Percentiles rank a stretch among this genome's conserved stretches.
Conservation (phyloP, 352 stramenopile species). For the Phytophthora idaei region DNA sequence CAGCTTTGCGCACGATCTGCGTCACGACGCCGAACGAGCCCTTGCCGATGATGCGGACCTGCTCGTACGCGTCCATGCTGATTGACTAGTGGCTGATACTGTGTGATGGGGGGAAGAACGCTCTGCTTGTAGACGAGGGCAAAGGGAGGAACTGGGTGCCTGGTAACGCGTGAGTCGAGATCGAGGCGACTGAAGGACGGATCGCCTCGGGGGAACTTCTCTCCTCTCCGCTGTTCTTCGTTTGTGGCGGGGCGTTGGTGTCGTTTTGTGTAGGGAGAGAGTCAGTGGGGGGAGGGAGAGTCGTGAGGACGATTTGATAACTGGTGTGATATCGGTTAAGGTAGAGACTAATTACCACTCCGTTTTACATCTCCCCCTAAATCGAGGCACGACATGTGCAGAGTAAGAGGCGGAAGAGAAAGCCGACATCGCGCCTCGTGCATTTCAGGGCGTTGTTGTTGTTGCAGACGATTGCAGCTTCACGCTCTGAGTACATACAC, state of each 20-base stretch:
- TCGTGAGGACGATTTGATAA: slow-evolving; percentile 11
- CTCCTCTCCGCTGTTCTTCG: slow-evolving; percentile 45
- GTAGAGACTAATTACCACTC: slow-evolving; percentile 4
- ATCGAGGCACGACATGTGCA: slow-evolving; percentile 11
- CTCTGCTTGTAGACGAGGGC: slow-evolving; percentile 4
- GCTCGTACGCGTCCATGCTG: slow-evolving; percentile 89
- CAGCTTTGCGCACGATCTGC: slow-evolving; percentile 89
- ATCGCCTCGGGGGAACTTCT: slow-evolving; percentile 28
- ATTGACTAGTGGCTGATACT: slow-evolving; percentile 2
- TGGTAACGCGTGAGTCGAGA: slow-evolving; percentile 26
- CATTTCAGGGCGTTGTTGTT: slow-evolving; percentile 13
- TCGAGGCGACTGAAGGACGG: slow-evolving; percentile 9
- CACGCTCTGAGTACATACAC: slow-evolving; percentile 29
- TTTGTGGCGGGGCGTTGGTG: slow-evolving; percentile 32
- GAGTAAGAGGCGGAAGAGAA: slow-evolving; percentile 17
- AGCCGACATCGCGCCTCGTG: slow-evolving; percentile 13
- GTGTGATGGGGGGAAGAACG: not conserved
- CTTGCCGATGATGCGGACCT: slow-evolving; percentile 90
- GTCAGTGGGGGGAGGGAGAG: slow-evolving; percentile 16
- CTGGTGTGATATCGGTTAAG: slow-evolving; percentile 5
- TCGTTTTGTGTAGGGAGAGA: slow-evolving; percentile 14
- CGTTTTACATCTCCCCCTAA: not conserved
- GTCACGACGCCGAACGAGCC: slow-evolving; percentile 92
- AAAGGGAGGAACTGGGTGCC: not conserved
- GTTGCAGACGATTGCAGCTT: slow-evolving; percentile 14